phyloP scores from a whole-genome alignment of 2,329 filamentous ascomycete species.

The Ascochyta clinopodiicola region DNA sequence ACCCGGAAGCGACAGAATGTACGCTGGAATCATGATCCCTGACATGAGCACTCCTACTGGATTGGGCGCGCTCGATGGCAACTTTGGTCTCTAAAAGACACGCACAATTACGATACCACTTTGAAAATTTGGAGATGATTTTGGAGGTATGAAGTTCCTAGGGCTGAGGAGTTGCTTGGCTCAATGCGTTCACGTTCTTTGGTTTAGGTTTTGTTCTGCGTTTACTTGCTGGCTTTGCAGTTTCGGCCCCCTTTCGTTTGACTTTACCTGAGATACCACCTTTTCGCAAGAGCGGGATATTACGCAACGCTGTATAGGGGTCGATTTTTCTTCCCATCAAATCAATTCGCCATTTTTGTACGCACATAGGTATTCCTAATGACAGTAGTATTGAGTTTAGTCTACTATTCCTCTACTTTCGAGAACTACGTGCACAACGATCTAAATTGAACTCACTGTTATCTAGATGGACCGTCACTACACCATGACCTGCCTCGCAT shows the following conservation, averaged over 20 bases:
- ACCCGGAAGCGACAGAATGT: slow-evolving; percentile 42
- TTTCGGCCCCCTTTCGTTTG: background rate
- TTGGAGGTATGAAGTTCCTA: slow-evolving; percentile 1
- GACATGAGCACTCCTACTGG: slow-evolving; percentile 39
- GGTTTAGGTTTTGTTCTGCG: background rate
- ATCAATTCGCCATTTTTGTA: background rate
- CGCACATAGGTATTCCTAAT: no score
- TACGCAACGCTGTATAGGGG: slow-evolving; percentile 1
- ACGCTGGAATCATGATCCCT: slow-evolving; percentile 46
- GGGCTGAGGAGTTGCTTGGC: background rate
- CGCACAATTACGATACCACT: background rate
- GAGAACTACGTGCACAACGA: background rate
- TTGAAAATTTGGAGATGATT: background rate
- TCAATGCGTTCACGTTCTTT: background rate
- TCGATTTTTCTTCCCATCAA: background rate
- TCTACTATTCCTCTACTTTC: background rate
- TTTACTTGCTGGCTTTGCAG: background rate
- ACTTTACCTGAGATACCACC: slow-evolving; percentile 32
- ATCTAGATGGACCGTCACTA: background rate
- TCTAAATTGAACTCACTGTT: background rate
- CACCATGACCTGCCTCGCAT: background rate
- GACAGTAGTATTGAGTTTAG: background rate
- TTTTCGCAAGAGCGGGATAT: slow-evolving; percentile 25
- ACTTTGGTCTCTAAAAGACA: slow-evolving; percentile 47
- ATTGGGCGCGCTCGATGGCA: slow-evolving; percentile 48